Evolutionary conservation across 805 yeast genomes (phyloP).

Genomic region (Huiozyma naganishii): DNA sequence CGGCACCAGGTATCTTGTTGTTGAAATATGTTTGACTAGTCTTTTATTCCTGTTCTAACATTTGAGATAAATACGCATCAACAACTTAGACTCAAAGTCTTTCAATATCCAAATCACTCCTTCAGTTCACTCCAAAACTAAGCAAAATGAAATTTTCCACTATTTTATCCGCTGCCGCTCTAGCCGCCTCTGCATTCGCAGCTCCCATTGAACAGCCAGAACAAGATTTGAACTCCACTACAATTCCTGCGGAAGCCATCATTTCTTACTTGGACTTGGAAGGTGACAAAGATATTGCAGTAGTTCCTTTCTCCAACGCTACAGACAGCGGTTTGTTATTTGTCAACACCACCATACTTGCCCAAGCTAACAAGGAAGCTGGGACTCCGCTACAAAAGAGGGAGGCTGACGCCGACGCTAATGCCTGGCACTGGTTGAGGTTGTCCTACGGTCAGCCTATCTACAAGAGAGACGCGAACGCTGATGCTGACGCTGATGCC

Average conservation of each 20-base stretch:
- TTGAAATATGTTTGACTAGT: no score
- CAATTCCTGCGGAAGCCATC: slow-evolving; percentile 25
- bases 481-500: slow-evolving; percentile 21
- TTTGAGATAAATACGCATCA: no score
- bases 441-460: slow-evolving; percentile 10
- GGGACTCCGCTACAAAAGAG: slow-evolving; percentile 2
- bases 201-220: slow-evolving; percentile 17
- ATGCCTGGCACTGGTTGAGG: slow-evolving; percentile 21
- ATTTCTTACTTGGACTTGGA: slow-evolving; percentile 22
- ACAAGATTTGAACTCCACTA: slow-evolving; percentile 3
- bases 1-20: no score
- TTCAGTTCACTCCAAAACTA: no score
- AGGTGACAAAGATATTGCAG: slow-evolving; percentile 18
- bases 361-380: slow-evolving; percentile 12
- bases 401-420: slow-evolving; percentile 14
- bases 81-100: no score
- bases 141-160: slow-evolving; percentile 14
- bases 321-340: slow-evolving; percentile 23
- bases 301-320: slow-evolving; percentile 21
- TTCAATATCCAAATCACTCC: no score
- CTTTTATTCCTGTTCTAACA: no score
- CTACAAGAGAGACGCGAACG: slow-evolving; percentile 24
- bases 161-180: slow-evolving; percentile 8
- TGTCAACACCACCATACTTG: slow-evolving; percentile 24
- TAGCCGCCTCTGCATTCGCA: slow-evolving; percentile 10